Evolutionary conservation across 2,329 filamentous ascomycete species (phyloP).

Genomic region (Zelopaecilomyces penicillatus): DNA sequence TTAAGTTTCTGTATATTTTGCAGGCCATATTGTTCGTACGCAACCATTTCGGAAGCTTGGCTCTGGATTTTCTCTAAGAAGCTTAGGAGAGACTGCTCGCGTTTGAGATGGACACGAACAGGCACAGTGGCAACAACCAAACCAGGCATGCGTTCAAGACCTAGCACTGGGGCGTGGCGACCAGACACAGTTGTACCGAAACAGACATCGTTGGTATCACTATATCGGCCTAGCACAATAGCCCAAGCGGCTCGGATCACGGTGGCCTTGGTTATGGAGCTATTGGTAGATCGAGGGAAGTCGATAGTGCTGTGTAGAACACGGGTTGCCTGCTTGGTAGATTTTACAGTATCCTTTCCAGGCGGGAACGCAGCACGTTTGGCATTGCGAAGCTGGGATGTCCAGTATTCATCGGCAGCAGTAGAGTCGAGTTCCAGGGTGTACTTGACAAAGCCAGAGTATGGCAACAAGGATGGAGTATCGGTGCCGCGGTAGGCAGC

Average conservation of each 20-base stretch:
- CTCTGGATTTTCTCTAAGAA: slow-evolving; percentile 1
- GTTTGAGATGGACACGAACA: not conserved
- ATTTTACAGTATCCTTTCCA: not conserved
- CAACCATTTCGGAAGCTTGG: slow-evolving; percentile 4
- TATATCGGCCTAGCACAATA: slow-evolving; percentile 23
- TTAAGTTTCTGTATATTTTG: not conserved
- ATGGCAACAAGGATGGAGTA: slow-evolving; percentile 1
- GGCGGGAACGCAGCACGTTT: slow-evolving; percentile 6
- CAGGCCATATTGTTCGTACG: slow-evolving; percentile 4
- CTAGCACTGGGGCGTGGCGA: slow-evolving; percentile 11
- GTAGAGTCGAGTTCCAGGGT: slow-evolving; percentile 1
- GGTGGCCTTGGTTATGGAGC: slow-evolving; percentile 9
- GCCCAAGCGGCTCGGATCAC: slow-evolving; percentile 4
- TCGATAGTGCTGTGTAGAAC: slow-evolving; percentile 1
- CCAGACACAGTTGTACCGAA: slow-evolving; percentile 16
- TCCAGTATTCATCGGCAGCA: slow-evolving; percentile 5
- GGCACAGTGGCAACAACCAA: slow-evolving; percentile 15
- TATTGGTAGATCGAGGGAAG: not conserved
- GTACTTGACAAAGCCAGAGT: slow-evolving; percentile 6
- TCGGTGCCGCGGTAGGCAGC: not conserved
- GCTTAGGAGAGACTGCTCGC: not conserved
- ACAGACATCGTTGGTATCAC: slow-evolving; percentile 15
- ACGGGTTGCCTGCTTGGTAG: slow-evolving; percentile 1
- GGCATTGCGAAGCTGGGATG: slow-evolving; percentile 3
- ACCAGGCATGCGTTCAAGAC: slow-evolving; percentile 13